Base-by-base conservation (phyloP, 805 yeast genomes). In the Metschnikowia similis region DNA sequence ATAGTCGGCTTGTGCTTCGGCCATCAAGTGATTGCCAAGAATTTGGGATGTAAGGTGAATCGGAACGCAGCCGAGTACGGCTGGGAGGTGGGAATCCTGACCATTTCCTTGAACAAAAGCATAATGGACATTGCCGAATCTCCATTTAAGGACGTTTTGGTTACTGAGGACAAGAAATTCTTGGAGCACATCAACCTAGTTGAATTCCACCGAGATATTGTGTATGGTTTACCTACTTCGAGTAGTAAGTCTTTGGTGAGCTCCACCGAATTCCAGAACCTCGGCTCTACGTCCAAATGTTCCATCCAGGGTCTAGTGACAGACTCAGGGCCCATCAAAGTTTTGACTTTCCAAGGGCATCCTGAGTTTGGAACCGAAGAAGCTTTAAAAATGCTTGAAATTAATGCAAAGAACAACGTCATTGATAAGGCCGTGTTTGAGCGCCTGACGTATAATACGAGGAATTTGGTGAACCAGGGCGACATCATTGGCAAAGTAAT, bases 291-390 rank as follows among this genome's bases (percentile, higher is more conserved):
- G 7, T 65, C 71, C 0, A 72, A 65, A 37, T 85, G 96, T 54
- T 58, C 67, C 0, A 68, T 79, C 34, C 97, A 90, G 66, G 95
- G 96, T 0, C 67, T 87, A 29, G 78, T 70, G 13, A 64, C 75
- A 2, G 63, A 58, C 13, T 48, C 77, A 48, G 77, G 79, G 37
- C 72, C 75, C 0, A 61, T 72, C 21, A 72, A 75, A 40, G 48
- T 86, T 7, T 66, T 90, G 21, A 80, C 94, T 0, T 79, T 89
- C 56, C 97, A 90, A 66, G 96, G 96, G 0, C 97, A 90, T 60
- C 97, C 97, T 0, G 97, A 90, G 63, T 90, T 87, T 60, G 61
- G 69, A 27, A 68, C 70, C 0, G 72, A 65, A 3, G 61, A 60
- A 29, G 58, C 69, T 1, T 45, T 64, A 27, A 65, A 56, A 21